Evolutionary conservation across 2,329 filamentous ascomycete species (phyloP).

Genomic region (Sclerotiophoma versabilis): DNA sequence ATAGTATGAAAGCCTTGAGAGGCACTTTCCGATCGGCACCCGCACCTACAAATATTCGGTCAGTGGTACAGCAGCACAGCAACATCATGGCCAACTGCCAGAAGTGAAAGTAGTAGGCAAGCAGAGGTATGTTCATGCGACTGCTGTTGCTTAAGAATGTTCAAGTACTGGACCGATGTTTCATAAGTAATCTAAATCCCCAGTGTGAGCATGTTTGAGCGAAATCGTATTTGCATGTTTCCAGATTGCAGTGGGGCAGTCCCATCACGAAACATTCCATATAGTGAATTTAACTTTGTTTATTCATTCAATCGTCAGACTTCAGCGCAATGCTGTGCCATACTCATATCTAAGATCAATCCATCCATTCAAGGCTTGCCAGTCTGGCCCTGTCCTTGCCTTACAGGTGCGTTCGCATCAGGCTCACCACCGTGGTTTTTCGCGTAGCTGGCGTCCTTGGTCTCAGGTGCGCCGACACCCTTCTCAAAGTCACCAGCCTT

Average conservation of each 20-base stretch:
- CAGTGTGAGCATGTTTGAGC: constrained; percentile 14
- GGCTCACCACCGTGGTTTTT: constrained; percentile 51
- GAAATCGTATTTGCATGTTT: background rate
- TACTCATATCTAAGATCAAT: background rate
- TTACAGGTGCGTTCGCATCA: constrained; percentile 50
- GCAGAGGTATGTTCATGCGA: too few relatives aligned
- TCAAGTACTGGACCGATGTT: background rate
- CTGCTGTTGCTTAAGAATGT: background rate
- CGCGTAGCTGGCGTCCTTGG: constrained; percentile 50
- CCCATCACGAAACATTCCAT: background rate
- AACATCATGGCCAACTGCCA: too few relatives aligned
- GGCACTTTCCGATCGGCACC: too few relatives aligned
- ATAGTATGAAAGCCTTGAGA: too few relatives aligned
- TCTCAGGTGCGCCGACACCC: constrained; percentile 57
- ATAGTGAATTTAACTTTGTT: background rate
- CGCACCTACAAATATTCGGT: too few relatives aligned
- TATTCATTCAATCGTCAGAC: background rate
- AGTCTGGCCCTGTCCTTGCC: constrained; percentile 33
- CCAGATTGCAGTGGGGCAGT: background rate
- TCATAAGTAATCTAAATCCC: background rate
- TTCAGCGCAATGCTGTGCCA: constrained; percentile 2
- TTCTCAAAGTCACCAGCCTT: constrained; percentile 58
- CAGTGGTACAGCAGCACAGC: too few relatives aligned
- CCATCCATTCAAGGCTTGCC: constrained; percentile 1
- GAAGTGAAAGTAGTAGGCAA: too few relatives aligned